A percentile compares a stretch with the other conserved stretches of the same genome.
Evolutionary conservation across 345 rosid species (phyloP).

Genomic region (Boechera divaricarpa): DNA sequence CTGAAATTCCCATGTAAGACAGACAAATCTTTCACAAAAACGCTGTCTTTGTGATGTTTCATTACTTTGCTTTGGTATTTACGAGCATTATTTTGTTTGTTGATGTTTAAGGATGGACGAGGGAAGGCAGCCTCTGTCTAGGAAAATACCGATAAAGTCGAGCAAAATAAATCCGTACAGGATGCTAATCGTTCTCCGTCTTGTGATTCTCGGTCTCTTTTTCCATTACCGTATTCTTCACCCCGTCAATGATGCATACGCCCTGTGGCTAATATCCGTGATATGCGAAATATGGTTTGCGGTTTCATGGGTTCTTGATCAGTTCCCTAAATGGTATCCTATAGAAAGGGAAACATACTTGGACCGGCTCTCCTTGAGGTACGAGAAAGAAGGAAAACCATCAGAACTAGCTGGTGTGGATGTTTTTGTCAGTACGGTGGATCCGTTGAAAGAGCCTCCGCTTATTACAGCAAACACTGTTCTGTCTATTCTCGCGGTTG

Average conservation of each 20-base stretch:
- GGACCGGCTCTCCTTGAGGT: conserved; percentile 76
- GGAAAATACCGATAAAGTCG: conserved; percentile 80
- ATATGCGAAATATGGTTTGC: conserved; percentile 97
- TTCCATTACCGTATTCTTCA: conserved; percentile 90
- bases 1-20: conserved; percentile 74
- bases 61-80: background rate
- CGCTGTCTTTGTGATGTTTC: conserved; percentile 9
- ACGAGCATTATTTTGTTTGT: background rate
- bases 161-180: conserved; percentile 91
- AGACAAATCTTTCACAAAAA: conserved; percentile 4
- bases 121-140: conserved; percentile 92
- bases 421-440: conserved; percentile 88
- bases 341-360: conserved; percentile 86
- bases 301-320: conserved; percentile 94
- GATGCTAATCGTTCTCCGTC: conserved; percentile 71
- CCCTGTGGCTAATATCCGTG: conserved; percentile 81
- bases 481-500: conserved; percentile 88
- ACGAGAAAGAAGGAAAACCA: conserved; percentile 17
- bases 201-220: conserved; percentile 73
- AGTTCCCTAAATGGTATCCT: conserved; percentile 89
- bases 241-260: conserved; percentile 80
- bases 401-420: too few relatives aligned
- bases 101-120: conserved; percentile 79
- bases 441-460: conserved; percentile 93
- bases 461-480: conserved; percentile 95